Percentiles rank a stretch among this genome's conserved stretches.
Conservation (phyloP, 2,329 filamentous ascomycete species). For the Fusarium sp. region DNA sequence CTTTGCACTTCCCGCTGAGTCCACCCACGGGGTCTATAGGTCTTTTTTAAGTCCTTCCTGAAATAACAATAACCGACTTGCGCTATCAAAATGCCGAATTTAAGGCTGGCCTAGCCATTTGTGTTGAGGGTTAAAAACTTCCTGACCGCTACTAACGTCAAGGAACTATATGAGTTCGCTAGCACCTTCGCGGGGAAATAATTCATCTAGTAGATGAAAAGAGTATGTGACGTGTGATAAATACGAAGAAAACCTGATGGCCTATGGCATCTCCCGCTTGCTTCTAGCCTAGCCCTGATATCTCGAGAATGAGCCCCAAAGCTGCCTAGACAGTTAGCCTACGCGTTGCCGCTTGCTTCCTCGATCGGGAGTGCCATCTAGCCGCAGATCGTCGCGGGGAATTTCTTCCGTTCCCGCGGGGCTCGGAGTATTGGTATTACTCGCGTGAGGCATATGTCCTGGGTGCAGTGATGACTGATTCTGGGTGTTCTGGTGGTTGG, state of each 20-base stretch:
- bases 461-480: slow-evolving; percentile 54
- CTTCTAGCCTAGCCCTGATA: background rate
- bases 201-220: background rate
- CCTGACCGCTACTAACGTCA: background rate
- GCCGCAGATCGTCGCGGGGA: slow-evolving; percentile 58
- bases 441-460: slow-evolving; percentile 26
- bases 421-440: slow-evolving; percentile 59
- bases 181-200: background rate
- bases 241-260: slow-evolving; percentile 9
- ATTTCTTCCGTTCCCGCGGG: slow-evolving; percentile 68
- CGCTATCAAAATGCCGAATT: slow-evolving; percentile 18
- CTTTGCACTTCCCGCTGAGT: slow-evolving; percentile 1
- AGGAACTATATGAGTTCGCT: slow-evolving; percentile 1
- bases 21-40: slow-evolving; percentile 22
- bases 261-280: background rate
- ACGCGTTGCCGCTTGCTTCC: slow-evolving; percentile 59
- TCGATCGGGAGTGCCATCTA: slow-evolving; percentile 46
- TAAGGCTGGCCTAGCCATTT: slow-evolving; percentile 1
- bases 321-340: slow-evolving; percentile 37
- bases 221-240: slow-evolving; percentile 13
- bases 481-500: slow-evolving; percentile 33
- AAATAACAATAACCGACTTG: slow-evolving; percentile 10
- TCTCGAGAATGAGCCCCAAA: background rate
- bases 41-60: slow-evolving; percentile 1
- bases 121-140: background rate